Conservation (phyloP, 2,329 filamentous ascomycete genomes). For the Helicocarpus griseus region DNA sequence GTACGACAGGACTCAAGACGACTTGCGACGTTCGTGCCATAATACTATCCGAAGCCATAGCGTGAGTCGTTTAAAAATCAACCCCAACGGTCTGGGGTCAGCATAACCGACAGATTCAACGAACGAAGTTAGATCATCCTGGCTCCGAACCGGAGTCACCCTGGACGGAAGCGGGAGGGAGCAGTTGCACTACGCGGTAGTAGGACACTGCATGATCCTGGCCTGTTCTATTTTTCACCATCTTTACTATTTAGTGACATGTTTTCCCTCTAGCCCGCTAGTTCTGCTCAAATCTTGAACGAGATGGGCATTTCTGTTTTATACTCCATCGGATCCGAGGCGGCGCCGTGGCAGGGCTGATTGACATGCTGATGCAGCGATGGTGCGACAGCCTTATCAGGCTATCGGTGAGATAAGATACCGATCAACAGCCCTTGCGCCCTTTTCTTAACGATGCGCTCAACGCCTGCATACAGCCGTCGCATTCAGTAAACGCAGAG, state of each 20-base stretch:
- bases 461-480: no score
- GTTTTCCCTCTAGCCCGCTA: neutral
- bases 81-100: neutral
- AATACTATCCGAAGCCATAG: neutral
- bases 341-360: neutral
- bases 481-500: no score
- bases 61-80: neutral
- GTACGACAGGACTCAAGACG: neutral
- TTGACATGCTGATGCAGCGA: neutral
- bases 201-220: neutral
- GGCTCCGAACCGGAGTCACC: neutral
- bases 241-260: no score
- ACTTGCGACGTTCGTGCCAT: neutral
- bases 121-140: no score
- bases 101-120: neutral
- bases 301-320: no score
- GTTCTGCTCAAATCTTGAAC: no score
- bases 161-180: no score
- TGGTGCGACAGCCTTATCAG: neutral
- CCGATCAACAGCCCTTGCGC: neutral
- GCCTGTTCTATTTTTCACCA: no score
- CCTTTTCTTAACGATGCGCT: no score
- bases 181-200: no score
- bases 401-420: neutral
- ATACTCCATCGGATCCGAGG: neutral